Conservation (phyloP, 1,139 yeast genomes). For the Yamadazyma buinensis region DNA sequence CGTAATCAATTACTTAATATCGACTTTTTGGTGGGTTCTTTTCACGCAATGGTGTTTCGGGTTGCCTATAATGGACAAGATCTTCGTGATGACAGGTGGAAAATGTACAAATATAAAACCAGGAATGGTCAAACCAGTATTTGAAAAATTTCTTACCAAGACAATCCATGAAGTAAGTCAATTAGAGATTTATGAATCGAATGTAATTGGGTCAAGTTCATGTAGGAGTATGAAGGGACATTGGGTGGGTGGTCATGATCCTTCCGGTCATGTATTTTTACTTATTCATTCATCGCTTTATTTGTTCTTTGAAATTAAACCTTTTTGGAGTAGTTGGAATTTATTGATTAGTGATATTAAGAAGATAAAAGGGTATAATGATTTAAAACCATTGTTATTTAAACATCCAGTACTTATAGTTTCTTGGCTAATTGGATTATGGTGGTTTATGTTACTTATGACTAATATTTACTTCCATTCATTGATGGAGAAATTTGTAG, state of each 20-base stretch:
- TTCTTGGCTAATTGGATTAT: constrained; percentile 45
- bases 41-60: constrained; percentile 91
- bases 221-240: constrained; percentile 64
- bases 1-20: constrained; percentile 37
- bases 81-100: constrained; percentile 83
- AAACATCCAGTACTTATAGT: constrained; percentile 45
- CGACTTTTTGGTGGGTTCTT: constrained; percentile 78
- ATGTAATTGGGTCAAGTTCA: constrained; percentile 37
- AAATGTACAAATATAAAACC: constrained; percentile 42
- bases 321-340: constrained; percentile 31
- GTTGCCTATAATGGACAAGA: constrained; percentile 81
- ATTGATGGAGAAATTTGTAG: constrained; percentile 65
- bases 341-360: constrained; percentile 4
- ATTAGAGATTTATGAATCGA: constrained; percentile 17
- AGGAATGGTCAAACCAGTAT: constrained; percentile 3
- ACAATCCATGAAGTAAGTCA: constrained; percentile 4
- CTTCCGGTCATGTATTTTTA: constrained; percentile 89
- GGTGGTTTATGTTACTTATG: constrained; percentile 88
- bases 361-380: no score
- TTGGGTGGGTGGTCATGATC: constrained; percentile 95
- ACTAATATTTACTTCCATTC: constrained; percentile 87
- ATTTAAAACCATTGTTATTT: constrained; percentile 6
- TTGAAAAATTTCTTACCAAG: constrained; percentile 7
- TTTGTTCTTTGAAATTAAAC: constrained; percentile 61
- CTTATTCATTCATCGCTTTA: constrained; percentile 70